These are phyloP conservation scores for Omphalotus olearius DNA, from an alignment of 1,284 basidiomycete genomes.

Conservation along the genomic window DNA sequence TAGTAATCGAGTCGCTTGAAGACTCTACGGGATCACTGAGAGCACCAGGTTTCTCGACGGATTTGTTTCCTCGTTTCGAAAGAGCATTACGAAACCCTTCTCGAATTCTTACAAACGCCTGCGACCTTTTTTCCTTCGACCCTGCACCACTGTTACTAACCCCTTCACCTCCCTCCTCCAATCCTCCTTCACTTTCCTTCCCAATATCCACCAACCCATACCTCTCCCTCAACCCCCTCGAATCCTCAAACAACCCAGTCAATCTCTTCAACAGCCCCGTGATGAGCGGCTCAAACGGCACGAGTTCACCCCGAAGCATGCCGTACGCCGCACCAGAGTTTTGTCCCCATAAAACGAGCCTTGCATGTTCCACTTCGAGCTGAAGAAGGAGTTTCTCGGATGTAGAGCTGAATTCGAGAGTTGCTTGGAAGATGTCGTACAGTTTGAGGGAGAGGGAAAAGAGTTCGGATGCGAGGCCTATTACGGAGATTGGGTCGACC, in stretches of 20 bases:
- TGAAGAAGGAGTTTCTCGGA: conserved; percentile 5
- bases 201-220: conserved; percentile 1
- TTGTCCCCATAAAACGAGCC: conserved; percentile 10
- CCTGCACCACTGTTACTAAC: too few species aligned
- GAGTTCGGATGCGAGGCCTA: conserved; percentile 1
- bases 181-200: too few species aligned
- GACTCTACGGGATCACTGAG: too few species aligned
- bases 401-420: conserved; percentile 9
- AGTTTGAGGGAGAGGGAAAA: conserved; percentile 7
- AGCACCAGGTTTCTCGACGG: too few species aligned
- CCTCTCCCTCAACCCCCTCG: conserved; percentile 3
- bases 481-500: conserved; percentile 1
- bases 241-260: conserved; percentile 7
- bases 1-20: background rate
- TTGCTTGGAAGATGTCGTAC: conserved; percentile 8
- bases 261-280: conserved; percentile 4
- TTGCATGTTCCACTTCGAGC: conserved; percentile 9
- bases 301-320: background rate
- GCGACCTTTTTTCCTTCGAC: too few species aligned
- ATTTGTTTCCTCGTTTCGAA: background rate
- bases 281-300: conserved; percentile 6
- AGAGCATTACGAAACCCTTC: too few species aligned
- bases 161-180: background rate
- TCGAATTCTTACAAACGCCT: too few species aligned
- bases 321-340: conserved; percentile 7